Conservation (phyloP, 208 protist species). For the Leishmania braziliensis region DNA sequence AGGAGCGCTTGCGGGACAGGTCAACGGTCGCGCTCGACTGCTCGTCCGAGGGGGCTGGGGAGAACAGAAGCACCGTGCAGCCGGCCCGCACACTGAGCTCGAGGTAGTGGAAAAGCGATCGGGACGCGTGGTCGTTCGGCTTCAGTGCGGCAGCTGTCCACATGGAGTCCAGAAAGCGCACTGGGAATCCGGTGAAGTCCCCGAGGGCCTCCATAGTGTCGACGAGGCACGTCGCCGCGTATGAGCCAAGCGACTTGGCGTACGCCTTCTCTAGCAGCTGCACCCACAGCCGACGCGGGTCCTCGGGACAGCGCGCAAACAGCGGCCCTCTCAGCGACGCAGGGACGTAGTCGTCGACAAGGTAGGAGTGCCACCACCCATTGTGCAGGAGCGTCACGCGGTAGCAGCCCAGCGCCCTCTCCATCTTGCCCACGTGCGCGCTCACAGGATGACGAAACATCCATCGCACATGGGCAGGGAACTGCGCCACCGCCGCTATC, state of each 20-base stretch:
- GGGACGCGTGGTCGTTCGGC: constrained; percentile 3
- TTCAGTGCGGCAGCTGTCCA: constrained; percentile 21
- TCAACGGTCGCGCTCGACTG: constrained; percentile 9
- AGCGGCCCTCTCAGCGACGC: constrained; percentile 38
- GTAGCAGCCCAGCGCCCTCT: constrained; percentile 61
- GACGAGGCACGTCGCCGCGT: constrained; percentile 65
- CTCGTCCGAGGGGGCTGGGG: constrained; percentile 25
- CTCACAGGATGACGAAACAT: constrained; percentile 70
- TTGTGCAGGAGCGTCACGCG: constrained; percentile 71
- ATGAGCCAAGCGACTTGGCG: constrained; percentile 84
- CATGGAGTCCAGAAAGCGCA: constrained; percentile 35
- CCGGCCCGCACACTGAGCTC: constrained; percentile 26
- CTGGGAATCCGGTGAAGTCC: constrained; percentile 69
- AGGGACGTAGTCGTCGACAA: constrained; percentile 85
- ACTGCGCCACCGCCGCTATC: constrained; percentile 65
- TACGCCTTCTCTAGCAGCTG: constrained; percentile 89
- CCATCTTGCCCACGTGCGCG: constrained; percentile 34
- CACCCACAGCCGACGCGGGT: constrained; percentile 82
- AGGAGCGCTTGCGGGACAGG: constrained; percentile 29
- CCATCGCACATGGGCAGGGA: constrained; percentile 39
- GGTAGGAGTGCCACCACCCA: constrained; percentile 75
- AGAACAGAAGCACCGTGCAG: constrained; percentile 42
- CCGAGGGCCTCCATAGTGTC: constrained; percentile 60
- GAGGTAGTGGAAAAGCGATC: constrained; percentile 37
- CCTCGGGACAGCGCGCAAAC: constrained; percentile 48